Evolutionary conservation across 148 eudicot genomes (phyloP).

Genomic region (Nepenthes gracilis): DNA sequence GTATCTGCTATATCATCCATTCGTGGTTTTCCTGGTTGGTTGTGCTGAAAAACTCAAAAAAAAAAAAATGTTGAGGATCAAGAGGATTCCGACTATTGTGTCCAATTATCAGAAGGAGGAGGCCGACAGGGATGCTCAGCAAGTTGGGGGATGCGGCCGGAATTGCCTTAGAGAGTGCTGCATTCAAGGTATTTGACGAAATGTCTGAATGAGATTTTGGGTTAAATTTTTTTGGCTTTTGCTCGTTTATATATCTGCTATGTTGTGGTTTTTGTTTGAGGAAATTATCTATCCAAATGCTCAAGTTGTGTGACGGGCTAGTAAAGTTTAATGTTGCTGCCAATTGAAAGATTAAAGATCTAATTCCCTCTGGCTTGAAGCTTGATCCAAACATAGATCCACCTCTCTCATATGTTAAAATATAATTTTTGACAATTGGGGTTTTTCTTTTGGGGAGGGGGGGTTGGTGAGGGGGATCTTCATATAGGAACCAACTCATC

Average conservation of each 20-base stretch:
- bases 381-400: too few relatives aligned
- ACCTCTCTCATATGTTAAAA: too few relatives aligned
- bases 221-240: not conserved
- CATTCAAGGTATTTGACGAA: conserved; percentile 47
- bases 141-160: conserved; percentile 65
- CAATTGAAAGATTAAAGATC: too few relatives aligned
- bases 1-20: not conserved
- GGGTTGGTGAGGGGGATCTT: too few relatives aligned
- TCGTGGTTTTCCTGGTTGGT: not conserved
- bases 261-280: not conserved
- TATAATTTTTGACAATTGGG: too few relatives aligned
- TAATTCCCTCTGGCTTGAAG: too few relatives aligned
- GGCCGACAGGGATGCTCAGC: conserved; percentile 33
- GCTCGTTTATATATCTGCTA: not conserved
- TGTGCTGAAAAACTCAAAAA: conserved; percentile 1
- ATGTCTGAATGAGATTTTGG: not conserved
- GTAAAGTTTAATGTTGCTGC: too few relatives aligned
- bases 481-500: too few relatives aligned
- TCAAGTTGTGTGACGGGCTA: too few relatives aligned
- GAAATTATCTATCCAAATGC: too few relatives aligned
- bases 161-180: conserved; percentile 87
- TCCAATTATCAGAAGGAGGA: conserved; percentile 96
- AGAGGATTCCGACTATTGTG: conserved; percentile 90
- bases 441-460: too few relatives aligned
- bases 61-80: conserved; percentile 65